Percentiles rank a stretch among this genome's conserved stretches.
Conservation (phyloP, 495 filamentous ascomycete species). For the Bombardia bombarda region DNA sequence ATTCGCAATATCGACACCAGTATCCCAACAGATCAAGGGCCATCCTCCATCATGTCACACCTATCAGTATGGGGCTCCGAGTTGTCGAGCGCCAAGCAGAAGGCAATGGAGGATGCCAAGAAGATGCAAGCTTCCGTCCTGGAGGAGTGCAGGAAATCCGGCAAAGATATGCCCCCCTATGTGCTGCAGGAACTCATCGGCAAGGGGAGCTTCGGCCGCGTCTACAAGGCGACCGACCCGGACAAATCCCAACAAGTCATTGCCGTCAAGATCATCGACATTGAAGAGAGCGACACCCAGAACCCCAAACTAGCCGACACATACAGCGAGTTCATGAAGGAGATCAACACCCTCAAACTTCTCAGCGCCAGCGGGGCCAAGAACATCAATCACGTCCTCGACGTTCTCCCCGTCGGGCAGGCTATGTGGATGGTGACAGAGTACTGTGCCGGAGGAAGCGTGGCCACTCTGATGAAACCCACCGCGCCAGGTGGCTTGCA, state of each 20-base stretch:
- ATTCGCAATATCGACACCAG: too few relatives aligned
- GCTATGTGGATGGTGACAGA: slow-evolving; percentile 95
- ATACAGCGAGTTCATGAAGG: slow-evolving; percentile 78
- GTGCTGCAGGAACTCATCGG: slow-evolving; percentile 84
- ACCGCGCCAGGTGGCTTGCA: slow-evolving; percentile 66
- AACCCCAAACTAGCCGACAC: slow-evolving; percentile 70
- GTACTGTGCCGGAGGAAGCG: slow-evolving; percentile 90
- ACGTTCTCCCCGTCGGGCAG: slow-evolving; percentile 76
- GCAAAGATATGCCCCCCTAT: slow-evolving; percentile 49
- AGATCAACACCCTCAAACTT: slow-evolving; percentile 78
- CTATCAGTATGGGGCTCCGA: slow-evolving; percentile 33
- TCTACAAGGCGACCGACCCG: slow-evolving; percentile 70
- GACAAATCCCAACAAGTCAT: slow-evolving; percentile 58
- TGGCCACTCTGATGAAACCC: slow-evolving; percentile 69
- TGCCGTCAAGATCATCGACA: slow-evolving; percentile 91
- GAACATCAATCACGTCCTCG: slow-evolving; percentile 86
- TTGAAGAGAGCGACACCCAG: slow-evolving; percentile 75
- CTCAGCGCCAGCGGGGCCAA: slow-evolving; percentile 75
- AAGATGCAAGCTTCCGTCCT: slow-evolving; percentile 44
- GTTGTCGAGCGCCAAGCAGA: slow-evolving; percentile 31
- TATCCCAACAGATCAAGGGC: too few relatives aligned
- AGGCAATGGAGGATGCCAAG: slow-evolving; percentile 46
- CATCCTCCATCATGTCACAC: slow-evolving; percentile 25
- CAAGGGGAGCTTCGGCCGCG: slow-evolving; percentile 90
- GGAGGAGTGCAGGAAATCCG: slow-evolving; percentile 39